Conservation (phyloP, 129 eudicot genomes). For the Kitagawia praeruptora region DNA sequence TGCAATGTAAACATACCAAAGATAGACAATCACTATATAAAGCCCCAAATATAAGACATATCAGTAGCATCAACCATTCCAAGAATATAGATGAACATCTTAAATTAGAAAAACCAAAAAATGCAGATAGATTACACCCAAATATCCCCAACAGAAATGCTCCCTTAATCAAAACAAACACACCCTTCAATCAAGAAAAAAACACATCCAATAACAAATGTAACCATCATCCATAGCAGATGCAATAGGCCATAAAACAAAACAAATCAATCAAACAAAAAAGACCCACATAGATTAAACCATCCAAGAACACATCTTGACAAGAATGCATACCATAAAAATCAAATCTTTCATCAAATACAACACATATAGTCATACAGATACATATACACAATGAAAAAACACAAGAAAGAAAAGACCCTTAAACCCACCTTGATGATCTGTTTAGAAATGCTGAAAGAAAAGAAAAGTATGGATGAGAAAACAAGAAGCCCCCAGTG, state of each 20-base stretch:
- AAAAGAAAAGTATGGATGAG: not conserved
- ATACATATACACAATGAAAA: conserved; percentile 3
- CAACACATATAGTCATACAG: no score
- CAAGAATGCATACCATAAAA: conserved; percentile 5
- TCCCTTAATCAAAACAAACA: not conserved
- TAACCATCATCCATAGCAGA: not conserved
- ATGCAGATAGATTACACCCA: conserved; percentile 1
- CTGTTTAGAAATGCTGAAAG: conserved; percentile 29
- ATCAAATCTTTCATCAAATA: not conserved
- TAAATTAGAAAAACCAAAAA: not conserved
- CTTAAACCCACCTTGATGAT: conserved; percentile 21
- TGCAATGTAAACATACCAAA: not conserved
- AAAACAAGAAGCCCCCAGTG: conserved; percentile 12
- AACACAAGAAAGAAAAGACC: conserved; percentile 9
- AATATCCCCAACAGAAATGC: not conserved
- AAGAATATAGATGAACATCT: not conserved
- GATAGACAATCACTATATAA: not conserved
- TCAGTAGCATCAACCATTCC: not conserved
- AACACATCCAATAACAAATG: not conserved
- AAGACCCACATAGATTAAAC: conserved; percentile 15
- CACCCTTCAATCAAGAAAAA: not conserved
- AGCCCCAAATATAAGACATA: conserved; percentile 15
- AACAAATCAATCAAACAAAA: not conserved
- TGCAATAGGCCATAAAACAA: conserved; percentile 6
- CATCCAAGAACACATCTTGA: conserved; percentile 14